Evolutionary conservation across 805 yeast species (phyloP).

Genomic region (Starmera amethionina): DNA sequence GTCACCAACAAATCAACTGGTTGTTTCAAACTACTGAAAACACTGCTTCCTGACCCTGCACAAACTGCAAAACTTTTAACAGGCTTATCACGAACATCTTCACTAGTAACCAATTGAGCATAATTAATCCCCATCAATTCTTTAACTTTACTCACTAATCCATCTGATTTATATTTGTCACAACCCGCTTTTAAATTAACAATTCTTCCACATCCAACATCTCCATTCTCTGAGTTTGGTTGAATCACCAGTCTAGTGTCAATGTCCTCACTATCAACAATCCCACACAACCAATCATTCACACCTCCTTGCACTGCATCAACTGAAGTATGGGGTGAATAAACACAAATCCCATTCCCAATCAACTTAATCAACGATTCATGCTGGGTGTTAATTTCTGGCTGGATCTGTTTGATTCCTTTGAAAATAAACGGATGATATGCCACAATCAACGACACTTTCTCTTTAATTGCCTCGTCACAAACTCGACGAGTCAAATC

Average conservation of each 20-base stretch:
- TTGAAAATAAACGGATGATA: constrained; percentile 93
- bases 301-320: constrained; percentile 93
- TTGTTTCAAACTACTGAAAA: constrained; percentile 46
- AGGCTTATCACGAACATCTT: constrained; percentile 10
- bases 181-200: constrained; percentile 38
- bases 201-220: constrained; percentile 78
- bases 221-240: constrained; percentile 28
- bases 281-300: constrained; percentile 72
- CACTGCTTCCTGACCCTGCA: constrained; percentile 90
- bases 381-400: constrained; percentile 69
- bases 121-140: constrained; percentile 36
- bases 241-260: constrained; percentile 25
- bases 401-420: constrained; percentile 67
- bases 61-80: constrained; percentile 69
- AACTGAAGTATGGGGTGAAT: constrained; percentile 93
- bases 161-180: constrained; percentile 20
- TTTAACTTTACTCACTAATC: constrained; percentile 45
- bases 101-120: constrained; percentile 51
- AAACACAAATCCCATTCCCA: constrained; percentile 74
- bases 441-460: constrained; percentile 58
- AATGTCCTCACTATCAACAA: constrained; percentile 11
- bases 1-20: constrained; percentile 71
- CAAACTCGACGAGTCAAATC: constrained; percentile 81
- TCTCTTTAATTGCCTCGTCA: constrained; percentile 62
- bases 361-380: constrained; percentile 61